phyloP scores from a whole-genome alignment of 75 land plant genomes.

The Cupressus sempervirens region DNA sequence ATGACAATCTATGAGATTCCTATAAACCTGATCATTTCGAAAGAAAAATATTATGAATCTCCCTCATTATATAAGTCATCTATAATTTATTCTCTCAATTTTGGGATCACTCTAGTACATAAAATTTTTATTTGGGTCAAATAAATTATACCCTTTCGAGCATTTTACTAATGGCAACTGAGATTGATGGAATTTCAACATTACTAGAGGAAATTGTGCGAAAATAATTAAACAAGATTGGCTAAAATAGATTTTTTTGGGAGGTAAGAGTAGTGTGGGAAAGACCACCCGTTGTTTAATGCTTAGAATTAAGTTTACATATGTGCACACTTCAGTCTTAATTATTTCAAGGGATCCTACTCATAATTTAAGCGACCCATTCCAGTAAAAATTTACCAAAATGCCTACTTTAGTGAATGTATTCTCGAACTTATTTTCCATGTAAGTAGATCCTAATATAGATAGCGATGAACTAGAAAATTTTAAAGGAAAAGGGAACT shows the following conservation, averaged over 20 bases:
- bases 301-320: conserved; percentile 58
- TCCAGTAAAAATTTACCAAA: conserved; percentile 85
- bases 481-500: conserved; percentile 70
- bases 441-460: conserved; percentile 95
- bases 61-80: background rate
- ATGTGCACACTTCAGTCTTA: conserved; percentile 67
- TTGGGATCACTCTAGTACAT: background rate
- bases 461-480: conserved; percentile 67
- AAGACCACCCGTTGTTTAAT: conserved; percentile 96
- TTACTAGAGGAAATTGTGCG: conserved; percentile 61
- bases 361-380: conserved; percentile 93
- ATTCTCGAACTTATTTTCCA: conserved; percentile 83
- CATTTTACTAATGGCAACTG: background rate
- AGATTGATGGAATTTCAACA: conserved; percentile 22
- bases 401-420: conserved; percentile 81
- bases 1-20: background rate
- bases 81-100: background rate
- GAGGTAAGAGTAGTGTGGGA: conserved; percentile 96
- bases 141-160: background rate
- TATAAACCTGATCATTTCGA: too few species aligned
- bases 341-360: conserved; percentile 96
- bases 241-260: conserved; percentile 96
- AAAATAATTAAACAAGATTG: conserved; percentile 73
- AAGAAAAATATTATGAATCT: background rate
- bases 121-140: background rate